Conservation (phyloP, 345 rosid genomes). For the Syzygium jambos region DNA sequence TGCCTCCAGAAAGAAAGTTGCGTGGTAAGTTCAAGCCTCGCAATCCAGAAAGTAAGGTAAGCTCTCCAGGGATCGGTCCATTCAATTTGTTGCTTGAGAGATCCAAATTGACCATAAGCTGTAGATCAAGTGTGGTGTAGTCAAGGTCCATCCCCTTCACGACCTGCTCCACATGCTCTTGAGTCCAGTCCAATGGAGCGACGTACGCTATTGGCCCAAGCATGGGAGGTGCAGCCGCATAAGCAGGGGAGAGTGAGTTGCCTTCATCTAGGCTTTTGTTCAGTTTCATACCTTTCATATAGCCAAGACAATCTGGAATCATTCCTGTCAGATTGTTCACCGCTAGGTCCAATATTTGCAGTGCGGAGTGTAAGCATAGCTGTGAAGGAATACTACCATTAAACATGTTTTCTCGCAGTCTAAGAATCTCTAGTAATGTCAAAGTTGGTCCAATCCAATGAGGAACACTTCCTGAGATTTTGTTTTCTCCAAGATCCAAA, state of each 20-base stretch:
- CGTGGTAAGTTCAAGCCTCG: too few relatives aligned
- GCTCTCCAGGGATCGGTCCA: constrained; percentile 4
- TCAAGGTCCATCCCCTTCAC: not conserved
- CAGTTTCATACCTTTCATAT: not conserved
- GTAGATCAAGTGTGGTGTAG: not conserved
- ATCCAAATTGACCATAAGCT: constrained; percentile 7
- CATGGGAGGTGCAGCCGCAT: not conserved
- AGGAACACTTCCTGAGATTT: not conserved
- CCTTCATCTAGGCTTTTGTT: not conserved
- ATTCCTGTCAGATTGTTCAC: not conserved
- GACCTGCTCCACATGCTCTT: not conserved
- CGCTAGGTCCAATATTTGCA: not conserved
- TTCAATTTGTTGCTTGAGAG: constrained; percentile 13
- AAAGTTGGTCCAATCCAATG: not conserved
- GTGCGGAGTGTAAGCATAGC: not conserved
- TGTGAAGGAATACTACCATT: not conserved
- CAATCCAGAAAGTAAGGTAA: not conserved
- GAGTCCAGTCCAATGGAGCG: not conserved
- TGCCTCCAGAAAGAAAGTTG: not conserved
- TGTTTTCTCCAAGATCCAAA: constrained; percentile 2
- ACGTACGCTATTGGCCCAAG: too few relatives aligned
- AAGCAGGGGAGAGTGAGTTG: too few relatives aligned
- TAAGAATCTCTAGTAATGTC: not conserved
- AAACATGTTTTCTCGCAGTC: not conserved
- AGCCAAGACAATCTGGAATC: not conserved